A percentile compares a stretch with the other conserved stretches of the same genome.
phyloP scores from a whole-genome alignment of 768 basidiomycete genomes.

The Lentinula edodes region DNA sequence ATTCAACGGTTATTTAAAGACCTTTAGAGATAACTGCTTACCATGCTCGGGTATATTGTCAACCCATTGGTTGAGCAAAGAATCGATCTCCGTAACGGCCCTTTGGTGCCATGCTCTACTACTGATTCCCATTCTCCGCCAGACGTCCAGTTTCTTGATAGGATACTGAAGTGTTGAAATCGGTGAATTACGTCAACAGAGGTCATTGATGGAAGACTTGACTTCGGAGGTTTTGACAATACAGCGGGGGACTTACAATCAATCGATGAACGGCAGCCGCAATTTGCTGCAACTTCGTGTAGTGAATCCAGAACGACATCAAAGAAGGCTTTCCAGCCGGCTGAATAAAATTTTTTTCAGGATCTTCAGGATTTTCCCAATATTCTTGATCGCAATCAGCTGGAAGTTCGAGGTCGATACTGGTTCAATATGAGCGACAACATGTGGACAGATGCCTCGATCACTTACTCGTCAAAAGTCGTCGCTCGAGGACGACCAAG shows the following conservation, averaged over 20 bases:
- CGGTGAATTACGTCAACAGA: not conserved
- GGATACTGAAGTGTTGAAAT: not conserved
- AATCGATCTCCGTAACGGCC: slow-evolving; percentile 26
- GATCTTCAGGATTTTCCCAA: slow-evolving; percentile 16
- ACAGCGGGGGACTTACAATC: slow-evolving; percentile 28
- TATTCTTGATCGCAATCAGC: slow-evolving; percentile 6
- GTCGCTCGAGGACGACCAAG: slow-evolving; percentile 6
- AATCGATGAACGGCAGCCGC: slow-evolving; percentile 43
- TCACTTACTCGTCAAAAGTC: not conserved
- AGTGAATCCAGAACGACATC: slow-evolving; percentile 28
- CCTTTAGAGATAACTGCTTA: slow-evolving; percentile 12
- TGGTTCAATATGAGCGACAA: not conserved
- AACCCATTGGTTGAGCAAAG: slow-evolving; percentile 52
- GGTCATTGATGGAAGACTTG: not conserved
- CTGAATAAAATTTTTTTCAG: slow-evolving; percentile 9
- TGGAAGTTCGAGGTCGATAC: slow-evolving; percentile 6
- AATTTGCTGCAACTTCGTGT: slow-evolving; percentile 40
- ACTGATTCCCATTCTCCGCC: slow-evolving; percentile 3
- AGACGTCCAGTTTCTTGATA: slow-evolving; percentile 5
- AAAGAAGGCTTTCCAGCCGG: not conserved
- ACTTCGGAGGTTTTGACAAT: not conserved
- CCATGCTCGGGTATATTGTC: slow-evolving; percentile 40
- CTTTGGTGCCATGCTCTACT: slow-evolving; percentile 1
- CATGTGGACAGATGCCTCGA: too few species aligned
- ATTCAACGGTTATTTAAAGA: not conserved